Evolutionary conservation across 306 rosid species (phyloP).

Genomic region (Fagus sylvatica): DNA sequence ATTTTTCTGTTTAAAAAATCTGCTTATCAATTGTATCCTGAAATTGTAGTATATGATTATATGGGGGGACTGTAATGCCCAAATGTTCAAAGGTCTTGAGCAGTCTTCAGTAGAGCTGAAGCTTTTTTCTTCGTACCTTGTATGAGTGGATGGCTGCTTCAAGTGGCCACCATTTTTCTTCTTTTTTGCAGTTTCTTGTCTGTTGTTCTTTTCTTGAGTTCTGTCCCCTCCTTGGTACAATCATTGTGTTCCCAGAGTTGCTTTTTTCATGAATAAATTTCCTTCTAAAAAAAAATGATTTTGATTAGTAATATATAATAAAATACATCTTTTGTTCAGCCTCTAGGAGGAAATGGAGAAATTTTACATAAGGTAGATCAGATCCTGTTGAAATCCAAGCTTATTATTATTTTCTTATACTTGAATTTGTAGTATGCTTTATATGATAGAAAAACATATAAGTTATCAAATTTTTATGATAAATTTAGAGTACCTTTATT

Average conservation of each 20-base stretch:
- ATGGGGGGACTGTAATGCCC: too few relatives aligned
- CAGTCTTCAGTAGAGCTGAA: too few relatives aligned
- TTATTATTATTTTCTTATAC: background rate
- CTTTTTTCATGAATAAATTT: too few relatives aligned
- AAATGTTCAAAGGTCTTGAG: too few relatives aligned
- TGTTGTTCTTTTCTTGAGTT: too few relatives aligned
- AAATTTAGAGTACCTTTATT: constrained; percentile 2
- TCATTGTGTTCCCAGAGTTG: too few relatives aligned
- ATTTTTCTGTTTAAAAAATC: background rate
- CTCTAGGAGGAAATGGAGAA: background rate
- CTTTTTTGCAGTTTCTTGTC: too few relatives aligned
- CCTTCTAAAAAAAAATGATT: too few relatives aligned
- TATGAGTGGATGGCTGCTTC: too few relatives aligned
- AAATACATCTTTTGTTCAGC: background rate
- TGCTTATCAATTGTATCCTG: background rate
- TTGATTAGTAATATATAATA: background rate
- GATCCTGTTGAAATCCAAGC: background rate
- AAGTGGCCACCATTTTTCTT: too few relatives aligned
- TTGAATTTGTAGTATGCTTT: background rate
- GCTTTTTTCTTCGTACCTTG: too few relatives aligned
- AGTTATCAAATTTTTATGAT: background rate
- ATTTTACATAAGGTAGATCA: background rate
- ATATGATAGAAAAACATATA: background rate
- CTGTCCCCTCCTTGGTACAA: too few relatives aligned
- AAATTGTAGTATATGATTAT: background rate